A percentile compares a stretch with the other conserved stretches of the same genome.
phyloP scores from a whole-genome alignment of 306 rosid species.

The Dalbergia oliveri region DNA sequence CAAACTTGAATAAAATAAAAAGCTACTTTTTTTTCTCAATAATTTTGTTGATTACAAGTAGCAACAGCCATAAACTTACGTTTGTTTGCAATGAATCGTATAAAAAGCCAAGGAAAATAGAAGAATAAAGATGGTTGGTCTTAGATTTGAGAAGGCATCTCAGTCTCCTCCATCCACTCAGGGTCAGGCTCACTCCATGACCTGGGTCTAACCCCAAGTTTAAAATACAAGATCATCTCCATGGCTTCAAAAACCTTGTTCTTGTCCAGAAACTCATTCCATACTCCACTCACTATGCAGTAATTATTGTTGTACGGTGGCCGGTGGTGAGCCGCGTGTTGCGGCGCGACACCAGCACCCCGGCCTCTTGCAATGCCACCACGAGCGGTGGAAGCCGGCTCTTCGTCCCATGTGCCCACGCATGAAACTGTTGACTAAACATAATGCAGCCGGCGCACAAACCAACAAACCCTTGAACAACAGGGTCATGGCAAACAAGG shows the following conservation, averaged over 20 bases:
- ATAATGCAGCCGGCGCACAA: constrained; percentile 77
- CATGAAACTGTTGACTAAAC: constrained; percentile 98
- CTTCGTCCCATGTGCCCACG: constrained; percentile 92
- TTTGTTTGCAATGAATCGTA: constrained; percentile 4
- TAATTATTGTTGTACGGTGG: constrained; percentile 84
- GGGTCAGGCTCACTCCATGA: constrained; percentile 84
- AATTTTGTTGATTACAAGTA: not conserved
- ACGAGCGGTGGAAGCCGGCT: constrained; percentile 73
- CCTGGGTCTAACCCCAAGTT: constrained; percentile 73
- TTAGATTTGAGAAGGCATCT: constrained; percentile 48
- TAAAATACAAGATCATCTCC: constrained; percentile 82
- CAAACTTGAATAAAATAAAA: not conserved
- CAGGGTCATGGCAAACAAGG: constrained; percentile 66
- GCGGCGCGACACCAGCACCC: constrained; percentile 79
- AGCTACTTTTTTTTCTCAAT: not conserved
- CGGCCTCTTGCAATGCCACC: constrained; percentile 69
- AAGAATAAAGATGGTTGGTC: constrained; percentile 25
- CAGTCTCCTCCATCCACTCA: constrained; percentile 75
- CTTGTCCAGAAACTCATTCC: constrained; percentile 80
- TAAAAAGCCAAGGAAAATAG: not conserved
- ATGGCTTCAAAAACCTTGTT: constrained; percentile 69
- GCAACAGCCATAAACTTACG: not conserved
- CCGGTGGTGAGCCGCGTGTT: constrained; percentile 78
- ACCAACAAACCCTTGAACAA: constrained; percentile 64
- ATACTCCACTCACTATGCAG: constrained; percentile 92